Conservation (phyloP, 2,329 filamentous ascomycete species). For the Phoma sp. region DNA sequence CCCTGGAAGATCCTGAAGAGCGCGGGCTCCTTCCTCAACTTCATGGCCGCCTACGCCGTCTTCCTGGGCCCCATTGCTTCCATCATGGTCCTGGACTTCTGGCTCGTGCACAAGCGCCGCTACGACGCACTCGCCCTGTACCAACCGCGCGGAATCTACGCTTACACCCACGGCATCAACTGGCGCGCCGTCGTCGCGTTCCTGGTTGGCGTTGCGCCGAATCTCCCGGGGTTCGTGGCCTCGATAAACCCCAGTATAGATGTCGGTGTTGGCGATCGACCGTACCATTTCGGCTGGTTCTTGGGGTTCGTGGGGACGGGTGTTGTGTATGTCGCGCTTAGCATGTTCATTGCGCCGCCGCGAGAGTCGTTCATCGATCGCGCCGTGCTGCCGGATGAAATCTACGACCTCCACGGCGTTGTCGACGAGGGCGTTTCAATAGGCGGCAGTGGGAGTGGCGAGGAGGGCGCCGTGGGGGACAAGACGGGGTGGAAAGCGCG, state of each 20-base stretch:
- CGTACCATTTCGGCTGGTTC: constrained; percentile 72
- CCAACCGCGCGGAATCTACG: constrained; percentile 56
- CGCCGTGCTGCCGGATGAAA: constrained; percentile 48
- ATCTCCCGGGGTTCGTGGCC: constrained; percentile 62
- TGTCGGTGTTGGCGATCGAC: constrained; percentile 56
- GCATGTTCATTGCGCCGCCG: constrained; percentile 55
- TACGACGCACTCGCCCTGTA: constrained; percentile 62
- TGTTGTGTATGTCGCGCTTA: constrained; percentile 62
- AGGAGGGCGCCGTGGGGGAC: constrained; percentile 27
- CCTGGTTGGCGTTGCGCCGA: constrained; percentile 62
- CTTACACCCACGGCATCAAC: constrained; percentile 62
- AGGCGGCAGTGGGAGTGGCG: constrained; percentile 32
- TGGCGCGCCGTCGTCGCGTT: constrained; percentile 67
- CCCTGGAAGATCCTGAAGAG: constrained; percentile 56
- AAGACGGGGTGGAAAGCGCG: constrained; percentile 44
- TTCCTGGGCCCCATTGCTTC: constrained; percentile 70
- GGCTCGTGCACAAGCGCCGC: constrained; percentile 59
- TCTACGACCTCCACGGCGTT: constrained; percentile 42
- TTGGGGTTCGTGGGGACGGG: constrained; percentile 65
- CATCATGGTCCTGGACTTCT: constrained; percentile 67
- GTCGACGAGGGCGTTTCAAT: constrained; percentile 39
- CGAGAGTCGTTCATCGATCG: constrained; percentile 56
- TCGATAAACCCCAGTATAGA: constrained; percentile 50
- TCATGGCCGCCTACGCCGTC: constrained; percentile 70
- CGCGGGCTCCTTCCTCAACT: constrained; percentile 57